Evolutionary conservation across 2,329 filamentous ascomycete genomes (phyloP), one percentile per base, ranked within the genome.

Genomic region (Juglanconis juglandina): DNA sequence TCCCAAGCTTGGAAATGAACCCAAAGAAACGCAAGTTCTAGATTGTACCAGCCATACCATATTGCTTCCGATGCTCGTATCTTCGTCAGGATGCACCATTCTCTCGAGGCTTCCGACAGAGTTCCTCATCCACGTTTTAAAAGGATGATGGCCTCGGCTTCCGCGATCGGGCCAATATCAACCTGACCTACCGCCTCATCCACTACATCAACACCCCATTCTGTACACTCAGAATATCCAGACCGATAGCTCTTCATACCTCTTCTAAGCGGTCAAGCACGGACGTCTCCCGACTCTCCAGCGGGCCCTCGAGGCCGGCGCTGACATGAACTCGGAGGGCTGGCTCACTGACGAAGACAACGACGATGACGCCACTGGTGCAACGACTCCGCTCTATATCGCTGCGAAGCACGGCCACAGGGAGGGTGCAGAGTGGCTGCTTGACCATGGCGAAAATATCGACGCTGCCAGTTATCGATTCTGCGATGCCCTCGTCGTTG

Each of bases 401-500:
- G 65, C 66, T 11, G 67, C 64, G 17, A 67, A 67, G 56, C 63
- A 63, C 30, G 66, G 65, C 47, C 66, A 66, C 46, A 62, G 59
- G 8, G 65, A 68, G 4, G 60, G 62, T 30, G 66, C 66, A 17
- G 58, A 63, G 11, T 67, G 66, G 64, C 56, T 68, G 34, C 54
- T 68, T 13, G 73, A 74, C 48, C 76, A 80, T 37, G 78, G 77
- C 7, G 82, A 81, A 6, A 75, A 83, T 64, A 77, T 81, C 14
- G 82, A 84, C 61, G 68, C 79, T 24, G 58, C 58, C 1, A 65
- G 63, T 5, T 64, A 60, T 49, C 55, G 58, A 4, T 60, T 66
- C 13, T 66, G 66, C 63, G 65, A 64, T 1, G 67, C 62, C 54
- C 56, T 53, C 5, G 9, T 42, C 10, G 10, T 32, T 6, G 42